phyloP scores from a whole-genome alignment of 2,329 filamentous ascomycete genomes.

The Aspergillus costaricaensis region DNA sequence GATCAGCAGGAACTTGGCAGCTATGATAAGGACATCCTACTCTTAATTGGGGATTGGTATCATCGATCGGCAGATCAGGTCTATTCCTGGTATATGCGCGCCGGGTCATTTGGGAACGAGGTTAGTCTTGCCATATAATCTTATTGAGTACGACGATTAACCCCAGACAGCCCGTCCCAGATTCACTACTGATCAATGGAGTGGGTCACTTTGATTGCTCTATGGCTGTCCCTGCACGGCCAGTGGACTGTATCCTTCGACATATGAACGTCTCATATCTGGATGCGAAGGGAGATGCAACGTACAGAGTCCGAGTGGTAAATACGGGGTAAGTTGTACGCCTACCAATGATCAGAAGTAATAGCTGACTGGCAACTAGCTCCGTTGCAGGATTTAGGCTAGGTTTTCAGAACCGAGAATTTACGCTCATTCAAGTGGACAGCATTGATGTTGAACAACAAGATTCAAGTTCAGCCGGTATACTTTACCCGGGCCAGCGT shows the following conservation, averaged over 20 bases:
- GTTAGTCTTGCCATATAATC: conserved; percentile 20
- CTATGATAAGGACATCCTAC: conserved; percentile 45
- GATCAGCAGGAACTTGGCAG: conserved; percentile 17
- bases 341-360: neutral
- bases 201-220: conserved; percentile 49
- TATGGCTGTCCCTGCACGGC: conserved; percentile 48
- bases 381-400: conserved; percentile 46
- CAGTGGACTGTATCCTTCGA: conserved; percentile 46
- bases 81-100: conserved; percentile 47
- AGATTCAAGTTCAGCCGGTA: conserved; percentile 39
- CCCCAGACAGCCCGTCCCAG: conserved; percentile 47
- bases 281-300: conserved; percentile 20
- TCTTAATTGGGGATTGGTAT: conserved; percentile 56
- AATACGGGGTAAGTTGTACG: conserved; percentile 44
- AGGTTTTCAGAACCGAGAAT: conserved; percentile 29
- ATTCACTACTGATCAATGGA: conserved; percentile 53
- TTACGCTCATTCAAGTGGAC: conserved; percentile 46
- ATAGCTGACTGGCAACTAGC: conserved; percentile 24
- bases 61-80: conserved; percentile 46
- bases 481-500: conserved; percentile 49
- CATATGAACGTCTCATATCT: conserved; percentile 28
- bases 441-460: conserved; percentile 36
- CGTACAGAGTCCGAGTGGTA: conserved; percentile 44
- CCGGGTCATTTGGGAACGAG: conserved; percentile 48
- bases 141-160: neutral